Evolutionary conservation across 495 filamentous ascomycete genomes (phyloP), one percentile per base, ranked within the genome.

Genomic region (Annulohypoxylon nitens): DNA sequence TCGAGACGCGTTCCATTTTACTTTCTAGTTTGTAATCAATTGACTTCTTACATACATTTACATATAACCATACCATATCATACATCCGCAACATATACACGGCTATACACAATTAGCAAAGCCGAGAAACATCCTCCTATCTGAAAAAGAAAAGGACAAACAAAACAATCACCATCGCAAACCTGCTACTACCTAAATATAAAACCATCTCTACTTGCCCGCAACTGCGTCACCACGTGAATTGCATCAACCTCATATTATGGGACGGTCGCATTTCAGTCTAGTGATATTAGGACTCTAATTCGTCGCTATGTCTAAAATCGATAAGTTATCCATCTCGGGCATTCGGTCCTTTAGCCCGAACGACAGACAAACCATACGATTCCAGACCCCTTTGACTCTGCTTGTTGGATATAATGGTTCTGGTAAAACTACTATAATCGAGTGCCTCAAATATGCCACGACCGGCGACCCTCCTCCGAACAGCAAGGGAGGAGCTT

Each of bases 401-500:
- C 86, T 99, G 59, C 98, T 99, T 70, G 96, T 99, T 61, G 96
- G 96, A 48, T 93, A 93, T 76, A 99, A 99, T 85, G 96, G 96
- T 64, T 97, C 95, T 8, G 96, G 97, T 48, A 99, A 99, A 83
- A 99, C 96, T 88, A 98, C 97, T 51, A 97, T 99, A 79, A 98
- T 99, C 82, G 96, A 99, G 80, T 97, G 96, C 78, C 93, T 99
- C 74, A 98, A 98, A 78, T 99, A 97, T 91, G 95, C 92, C 50
- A 97, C 97, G 36, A 98, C 94, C 11, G 96, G 96, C 59, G 92
- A 97, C 69, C 86, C 97, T 2, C 96, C 96, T 25, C 94, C 95
- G 30, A 97, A 97, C 83, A 96, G 92, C 84, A 94, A 92, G 78
- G 92, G 93, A 41, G 96, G 95, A 33, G 95, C 97, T 55, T 99